These are phyloP conservation scores for Salvia rosmarinus DNA, from an alignment of 257 asterid genomes.

Conservation along the genomic window DNA sequence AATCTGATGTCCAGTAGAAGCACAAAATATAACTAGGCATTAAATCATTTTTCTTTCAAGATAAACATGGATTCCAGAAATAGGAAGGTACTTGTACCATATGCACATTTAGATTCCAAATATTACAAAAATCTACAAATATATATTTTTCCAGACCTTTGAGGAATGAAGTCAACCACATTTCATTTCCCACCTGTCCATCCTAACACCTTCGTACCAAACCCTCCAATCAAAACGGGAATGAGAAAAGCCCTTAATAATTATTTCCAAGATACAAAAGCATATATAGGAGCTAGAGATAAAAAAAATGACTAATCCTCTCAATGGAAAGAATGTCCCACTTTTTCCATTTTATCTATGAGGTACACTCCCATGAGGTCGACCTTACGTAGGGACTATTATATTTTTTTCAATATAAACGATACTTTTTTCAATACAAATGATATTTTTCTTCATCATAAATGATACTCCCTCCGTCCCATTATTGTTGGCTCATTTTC, in stretches of 20 bases:
- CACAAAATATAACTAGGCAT: neutral
- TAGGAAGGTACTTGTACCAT: constrained; percentile 3
- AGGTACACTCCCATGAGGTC: too few species aligned
- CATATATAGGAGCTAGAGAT: neutral
- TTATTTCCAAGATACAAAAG: constrained; percentile 8
- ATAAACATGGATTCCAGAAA: neutral
- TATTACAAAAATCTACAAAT: constrained; percentile 12
- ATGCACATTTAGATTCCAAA: constrained; percentile 18
- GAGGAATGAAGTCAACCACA: neutral
- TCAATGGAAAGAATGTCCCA: neutral
- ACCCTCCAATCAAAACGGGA: constrained; percentile 2
- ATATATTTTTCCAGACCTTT: too few species aligned
- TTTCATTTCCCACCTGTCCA: neutral
- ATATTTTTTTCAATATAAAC: too few species aligned
- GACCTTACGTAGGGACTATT: too few species aligned
- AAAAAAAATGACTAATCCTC: neutral
- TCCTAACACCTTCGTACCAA: neutral
- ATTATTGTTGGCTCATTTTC: too few species aligned
- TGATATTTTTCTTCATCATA: too few species aligned
- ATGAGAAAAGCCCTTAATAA: neutral
- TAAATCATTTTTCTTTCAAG: neutral
- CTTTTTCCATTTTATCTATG: neutral
- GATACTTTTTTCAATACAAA: too few species aligned
- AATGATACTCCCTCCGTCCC: too few species aligned
- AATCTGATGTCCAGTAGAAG: neutral